phyloP scores from a whole-genome alignment of 495 filamentous ascomycete genomes.

The Xylaria intraflava region DNA sequence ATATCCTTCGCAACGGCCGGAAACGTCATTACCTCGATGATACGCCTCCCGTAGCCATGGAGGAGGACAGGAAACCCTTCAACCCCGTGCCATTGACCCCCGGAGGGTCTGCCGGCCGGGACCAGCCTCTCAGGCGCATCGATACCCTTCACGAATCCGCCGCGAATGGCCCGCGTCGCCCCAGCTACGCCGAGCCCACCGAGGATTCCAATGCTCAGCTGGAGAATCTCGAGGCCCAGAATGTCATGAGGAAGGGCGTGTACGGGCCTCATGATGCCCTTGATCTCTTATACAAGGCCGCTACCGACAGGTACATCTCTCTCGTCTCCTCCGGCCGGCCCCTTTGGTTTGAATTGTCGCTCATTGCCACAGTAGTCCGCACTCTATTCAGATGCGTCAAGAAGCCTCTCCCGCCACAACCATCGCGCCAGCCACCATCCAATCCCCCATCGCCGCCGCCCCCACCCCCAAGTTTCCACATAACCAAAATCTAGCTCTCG shows the following conservation, averaged over 20 bases:
- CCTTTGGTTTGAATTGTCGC: not conserved
- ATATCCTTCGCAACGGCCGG: slow-evolving; percentile 49
- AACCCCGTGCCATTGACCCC: slow-evolving; percentile 54
- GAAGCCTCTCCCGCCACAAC: slow-evolving; percentile 12
- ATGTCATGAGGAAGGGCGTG: slow-evolving; percentile 56
- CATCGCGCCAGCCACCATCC: slow-evolving; percentile 19
- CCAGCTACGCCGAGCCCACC: slow-evolving; percentile 22
- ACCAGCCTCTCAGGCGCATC: slow-evolving; percentile 52
- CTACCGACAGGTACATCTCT: slow-evolving; percentile 48
- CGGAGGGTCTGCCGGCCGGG: slow-evolving; percentile 52
- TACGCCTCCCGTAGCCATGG: slow-evolving; percentile 28
- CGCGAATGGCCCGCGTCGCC: slow-evolving; percentile 9
- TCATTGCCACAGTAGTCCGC: slow-evolving; percentile 24
- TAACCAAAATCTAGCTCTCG: slow-evolving; percentile 11
- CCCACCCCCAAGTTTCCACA: slow-evolving; percentile 19
- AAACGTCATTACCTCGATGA: slow-evolving; percentile 41
- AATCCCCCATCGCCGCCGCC: slow-evolving; percentile 18
- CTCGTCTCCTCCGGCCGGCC: not conserved
- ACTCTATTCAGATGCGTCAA: slow-evolving; percentile 19
- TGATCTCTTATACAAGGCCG: slow-evolving; percentile 62
- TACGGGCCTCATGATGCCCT: slow-evolving; percentile 66
- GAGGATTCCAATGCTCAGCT: slow-evolving; percentile 39
- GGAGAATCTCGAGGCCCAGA: slow-evolving; percentile 55
- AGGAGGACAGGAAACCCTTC: slow-evolving; percentile 34
- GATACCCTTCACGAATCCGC: slow-evolving; percentile 15